phyloP scores from a whole-genome alignment of 331 rosid genomes.

The Pyracantha coccinea region DNA sequence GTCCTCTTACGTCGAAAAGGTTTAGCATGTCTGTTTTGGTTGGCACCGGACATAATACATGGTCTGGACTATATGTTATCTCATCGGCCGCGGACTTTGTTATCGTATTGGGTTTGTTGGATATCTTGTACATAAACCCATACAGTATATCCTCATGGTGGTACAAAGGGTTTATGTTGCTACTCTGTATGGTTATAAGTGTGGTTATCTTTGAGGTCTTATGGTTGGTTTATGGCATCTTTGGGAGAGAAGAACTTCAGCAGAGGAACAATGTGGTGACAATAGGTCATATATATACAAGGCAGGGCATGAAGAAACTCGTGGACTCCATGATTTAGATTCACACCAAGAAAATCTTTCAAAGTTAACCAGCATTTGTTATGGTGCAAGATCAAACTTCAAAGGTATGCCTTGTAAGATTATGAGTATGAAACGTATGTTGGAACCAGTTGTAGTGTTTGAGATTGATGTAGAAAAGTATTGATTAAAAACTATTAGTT shows the following conservation, averaged over 20 bases:
- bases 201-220: conserved; percentile 67
- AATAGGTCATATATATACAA: conserved; percentile 8
- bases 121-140: conserved; percentile 57
- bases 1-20: conserved; percentile 24
- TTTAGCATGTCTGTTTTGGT: conserved; percentile 58
- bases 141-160: conserved; percentile 52
- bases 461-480: too few relatives aligned
- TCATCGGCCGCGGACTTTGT: conserved; percentile 59
- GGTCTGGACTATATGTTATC: conserved; percentile 73
- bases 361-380: conserved; percentile 27
- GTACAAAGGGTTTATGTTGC: conserved; percentile 71
- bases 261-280: conserved; percentile 17
- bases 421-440: too few relatives aligned
- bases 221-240: conserved; percentile 61
- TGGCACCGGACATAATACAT: conserved; percentile 71
- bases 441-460: too few relatives aligned
- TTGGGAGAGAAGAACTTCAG: conserved; percentile 41
- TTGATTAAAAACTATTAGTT: too few relatives aligned
- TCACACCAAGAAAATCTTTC: conserved; percentile 16
- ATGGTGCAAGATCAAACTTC: too few relatives aligned
- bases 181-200: conserved; percentile 59
- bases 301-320: conserved; percentile 12
- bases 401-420: too few relatives aligned
- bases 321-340: conserved; percentile 14
- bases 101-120: conserved; percentile 34